These are phyloP conservation scores for Syzygium syzygioides DNA, from an alignment of 441 rosid genomes.

Conservation along the genomic window DNA sequence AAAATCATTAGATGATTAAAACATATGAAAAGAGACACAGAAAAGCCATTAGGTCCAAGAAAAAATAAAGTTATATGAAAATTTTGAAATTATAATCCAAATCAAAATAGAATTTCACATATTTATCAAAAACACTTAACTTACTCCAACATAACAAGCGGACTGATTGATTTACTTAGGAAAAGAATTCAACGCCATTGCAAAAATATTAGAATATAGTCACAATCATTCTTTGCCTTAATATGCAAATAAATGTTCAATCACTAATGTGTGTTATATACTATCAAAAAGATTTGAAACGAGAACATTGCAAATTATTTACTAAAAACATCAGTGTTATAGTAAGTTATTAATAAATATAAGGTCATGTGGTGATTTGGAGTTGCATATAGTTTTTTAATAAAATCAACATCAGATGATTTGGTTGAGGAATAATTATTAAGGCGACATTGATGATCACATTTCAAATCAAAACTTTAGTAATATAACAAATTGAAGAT, in stretches of 20 bases:
- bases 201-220: not conserved
- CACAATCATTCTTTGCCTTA: not conserved
- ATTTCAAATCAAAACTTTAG: not conserved
- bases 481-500: not conserved
- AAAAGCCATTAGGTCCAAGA: not conserved
- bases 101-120: not conserved
- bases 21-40: not conserved
- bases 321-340: not conserved
- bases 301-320: too few species aligned
- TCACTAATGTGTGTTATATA: not conserved
- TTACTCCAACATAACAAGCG: not conserved
- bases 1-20: not conserved
- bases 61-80: not conserved
- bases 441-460: not conserved
- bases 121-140: not conserved
- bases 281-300: not conserved
- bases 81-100: not conserved
- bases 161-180: not conserved
- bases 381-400: too few species aligned
- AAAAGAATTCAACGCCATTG: not conserved
- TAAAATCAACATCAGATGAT: not conserved
- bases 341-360: too few species aligned
- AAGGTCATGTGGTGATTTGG: too few species aligned
- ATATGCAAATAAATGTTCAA: not conserved
- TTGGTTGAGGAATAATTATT: not conserved